Evolutionary conservation across 495 filamentous ascomycete genomes (phyloP).

Genomic region (Neurospora intermedia): DNA sequence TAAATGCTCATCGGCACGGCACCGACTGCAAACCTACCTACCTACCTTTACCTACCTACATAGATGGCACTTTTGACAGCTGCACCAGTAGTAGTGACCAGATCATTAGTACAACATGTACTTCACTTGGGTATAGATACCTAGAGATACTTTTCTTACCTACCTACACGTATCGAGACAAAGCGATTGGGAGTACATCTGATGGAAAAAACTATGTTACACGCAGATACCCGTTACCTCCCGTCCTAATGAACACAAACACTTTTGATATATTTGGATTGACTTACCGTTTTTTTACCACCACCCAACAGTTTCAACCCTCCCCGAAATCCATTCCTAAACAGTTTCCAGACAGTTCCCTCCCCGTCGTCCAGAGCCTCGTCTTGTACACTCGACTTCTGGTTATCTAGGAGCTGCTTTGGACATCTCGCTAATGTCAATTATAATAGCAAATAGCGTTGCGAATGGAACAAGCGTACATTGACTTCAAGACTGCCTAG

Average conservation of each 20-base stretch:
- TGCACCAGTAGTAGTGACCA: background rate
- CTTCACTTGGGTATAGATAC: background rate
- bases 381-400: background rate
- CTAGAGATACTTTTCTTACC: background rate
- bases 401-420: background rate
- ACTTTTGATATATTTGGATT: background rate
- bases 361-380: background rate
- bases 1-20: no score
- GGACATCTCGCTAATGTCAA: background rate
- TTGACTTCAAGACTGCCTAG: background rate
- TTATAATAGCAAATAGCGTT: background rate
- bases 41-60: no score
- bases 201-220: background rate
- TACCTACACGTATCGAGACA: background rate
- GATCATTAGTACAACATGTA: background rate
- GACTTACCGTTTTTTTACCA: background rate
- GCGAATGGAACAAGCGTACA: background rate
- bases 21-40: background rate
- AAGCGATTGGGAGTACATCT: background rate
- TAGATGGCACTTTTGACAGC: background rate
- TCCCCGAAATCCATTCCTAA: background rate
- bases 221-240: background rate
- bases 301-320: background rate
- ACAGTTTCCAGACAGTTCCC: background rate
- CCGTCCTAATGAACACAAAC: background rate